Evolutionary conservation across 805 yeast genomes (phyloP).

Genomic region (Ogataea trehalophila): DNA sequence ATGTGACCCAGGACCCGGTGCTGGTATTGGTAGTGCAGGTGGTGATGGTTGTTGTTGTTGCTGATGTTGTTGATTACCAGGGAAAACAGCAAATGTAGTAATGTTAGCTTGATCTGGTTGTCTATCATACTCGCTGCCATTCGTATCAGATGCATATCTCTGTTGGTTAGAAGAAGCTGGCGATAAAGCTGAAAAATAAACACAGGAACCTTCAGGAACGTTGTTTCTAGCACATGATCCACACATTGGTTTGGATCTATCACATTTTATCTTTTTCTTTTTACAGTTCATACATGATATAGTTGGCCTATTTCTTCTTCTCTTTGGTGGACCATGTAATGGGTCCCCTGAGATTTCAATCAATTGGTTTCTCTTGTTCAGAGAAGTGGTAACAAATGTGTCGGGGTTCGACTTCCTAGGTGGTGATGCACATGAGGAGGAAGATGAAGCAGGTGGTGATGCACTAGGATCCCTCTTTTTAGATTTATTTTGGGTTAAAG

Average conservation of each 20-base stretch:
- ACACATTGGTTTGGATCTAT: slow-evolving; percentile 31
- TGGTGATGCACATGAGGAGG: neutral
- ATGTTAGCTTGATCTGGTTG: neutral
- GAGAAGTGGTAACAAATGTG: slow-evolving; percentile 13
- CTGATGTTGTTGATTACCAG: neutral
- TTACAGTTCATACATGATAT: slow-evolving; percentile 38
- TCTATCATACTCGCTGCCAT: neutral
- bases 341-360: slow-evolving; percentile 13
- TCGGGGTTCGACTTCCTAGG: neutral
- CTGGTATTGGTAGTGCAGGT: no score
- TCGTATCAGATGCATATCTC: neutral
- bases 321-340: slow-evolving; percentile 11
- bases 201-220: slow-evolving; percentile 19
- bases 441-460: neutral
- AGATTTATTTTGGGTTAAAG: no score
- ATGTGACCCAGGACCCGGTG: no score
- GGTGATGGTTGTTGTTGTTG: neutral
- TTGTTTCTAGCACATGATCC: slow-evolving; percentile 27
- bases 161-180: neutral
- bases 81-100: no score
- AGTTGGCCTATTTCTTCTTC: slow-evolving; percentile 45
- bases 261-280: slow-evolving; percentile 44
- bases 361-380: slow-evolving; percentile 14
- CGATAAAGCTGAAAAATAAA: slow-evolving; percentile 13
- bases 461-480: no score